Evolutionary conservation across 2,329 filamentous ascomycete genomes (phyloP), one percentile per base, ranked within the genome.

Genomic region (Penicillium sp.): DNA sequence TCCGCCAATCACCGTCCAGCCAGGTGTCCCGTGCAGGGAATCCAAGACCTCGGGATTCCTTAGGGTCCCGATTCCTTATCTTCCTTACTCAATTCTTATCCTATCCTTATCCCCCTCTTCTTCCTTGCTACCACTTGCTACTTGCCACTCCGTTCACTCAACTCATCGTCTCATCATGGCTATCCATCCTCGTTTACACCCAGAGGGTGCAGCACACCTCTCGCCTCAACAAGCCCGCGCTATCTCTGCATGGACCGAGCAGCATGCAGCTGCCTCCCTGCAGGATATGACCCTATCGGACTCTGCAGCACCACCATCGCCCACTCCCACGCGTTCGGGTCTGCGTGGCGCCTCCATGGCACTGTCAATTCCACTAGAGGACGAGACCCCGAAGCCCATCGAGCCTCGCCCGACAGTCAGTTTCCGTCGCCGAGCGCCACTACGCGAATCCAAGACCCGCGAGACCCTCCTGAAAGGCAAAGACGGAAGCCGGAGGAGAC

Each of bases 381-480:
- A 85, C 61, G 67, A 72, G 29, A 61, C 65, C 64, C 59, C 60
- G 69, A 10, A 67, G 69, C n/a, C 58, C 63, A 42, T 68, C 29
- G 66, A 69, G 56, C 59, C 57, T 34, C 66, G 59, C 38, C 60
- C 63, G 64, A 75, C 59, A 58, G 73, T 64, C 75, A 79, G 67
- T 65, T 79, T 71, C 60, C 76, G 78, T 58, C 70, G 89, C 40
- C 80, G 80, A 55, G 80, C 82, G 65, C 79, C 81, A 5, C 65
- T 84, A 43, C 78, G 82, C 32, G 81, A 84, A 47, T 65, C 84
- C 66, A 86, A 85, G 67, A 75, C 83, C 48, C 86, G 92, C 16
- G 91, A 96, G 61, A 84, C 86, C 2, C 70, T 96, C 49, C 79
- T 94, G 31, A 95, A 92, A 77, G 93, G 93, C 53, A 96, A 95